phyloP scores from a whole-genome alignment of 192 early-diverging fungal species.

The Coemansia reversa region DNA sequence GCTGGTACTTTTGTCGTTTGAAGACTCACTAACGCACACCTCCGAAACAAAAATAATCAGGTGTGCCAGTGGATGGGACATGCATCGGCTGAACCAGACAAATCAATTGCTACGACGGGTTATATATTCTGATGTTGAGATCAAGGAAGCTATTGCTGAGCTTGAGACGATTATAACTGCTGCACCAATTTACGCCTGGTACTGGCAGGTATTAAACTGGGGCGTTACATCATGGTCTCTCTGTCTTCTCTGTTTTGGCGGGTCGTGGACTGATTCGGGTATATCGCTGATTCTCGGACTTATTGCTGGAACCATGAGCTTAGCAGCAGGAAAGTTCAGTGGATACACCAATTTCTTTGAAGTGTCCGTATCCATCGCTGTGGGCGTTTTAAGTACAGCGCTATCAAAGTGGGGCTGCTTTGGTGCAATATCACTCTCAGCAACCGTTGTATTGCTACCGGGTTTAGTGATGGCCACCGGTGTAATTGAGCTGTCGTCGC shows the following conservation, averaged over 20 bases:
- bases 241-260: constrained; percentile 65
- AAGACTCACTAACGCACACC: constrained; percentile 69
- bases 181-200: constrained; percentile 57
- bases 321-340: constrained; percentile 59
- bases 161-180: constrained; percentile 59
- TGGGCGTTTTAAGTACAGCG: constrained; percentile 58
- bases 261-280: constrained; percentile 65
- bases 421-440: constrained; percentile 60
- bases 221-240: constrained; percentile 58
- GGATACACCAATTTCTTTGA: constrained; percentile 70
- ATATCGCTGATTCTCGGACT: constrained; percentile 54
- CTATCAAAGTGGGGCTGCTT: constrained; percentile 61
- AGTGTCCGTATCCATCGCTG: constrained; percentile 58
- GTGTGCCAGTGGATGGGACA: constrained; percentile 61
- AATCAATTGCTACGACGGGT: constrained; percentile 66
- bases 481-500: constrained; percentile 82
- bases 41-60: constrained; percentile 73
- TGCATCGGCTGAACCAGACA: constrained; percentile 63
- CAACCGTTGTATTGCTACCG: constrained; percentile 61
- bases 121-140: constrained; percentile 54
- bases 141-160: constrained; percentile 58
- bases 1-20: constrained; percentile 65
- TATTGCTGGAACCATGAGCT: constrained; percentile 57
- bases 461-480: constrained; percentile 77
- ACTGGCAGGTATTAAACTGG: constrained; percentile 61